Conservation (phyloP, 73 alveolate species). For the Paramecium sonneborni region DNA sequence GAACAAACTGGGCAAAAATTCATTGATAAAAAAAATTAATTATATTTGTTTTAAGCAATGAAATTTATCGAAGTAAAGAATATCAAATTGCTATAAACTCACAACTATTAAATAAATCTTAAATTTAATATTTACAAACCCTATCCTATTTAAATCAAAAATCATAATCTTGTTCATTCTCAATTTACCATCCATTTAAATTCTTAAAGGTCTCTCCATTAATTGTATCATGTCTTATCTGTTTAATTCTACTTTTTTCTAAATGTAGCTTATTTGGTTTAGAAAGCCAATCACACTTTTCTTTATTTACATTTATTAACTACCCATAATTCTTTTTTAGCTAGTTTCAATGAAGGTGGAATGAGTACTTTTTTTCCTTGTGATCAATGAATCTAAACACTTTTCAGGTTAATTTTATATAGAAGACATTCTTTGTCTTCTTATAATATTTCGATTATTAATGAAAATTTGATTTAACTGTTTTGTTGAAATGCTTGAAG, state of each 20-base stretch:
- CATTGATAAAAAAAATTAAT: background rate
- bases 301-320: background rate
- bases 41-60: background rate
- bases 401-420: background rate
- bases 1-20: slow-evolving; percentile 50
- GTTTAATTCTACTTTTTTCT: background rate
- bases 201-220: background rate
- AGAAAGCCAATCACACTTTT: background rate
- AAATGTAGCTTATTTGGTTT: background rate
- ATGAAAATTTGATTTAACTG: background rate
- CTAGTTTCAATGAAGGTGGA: background rate
- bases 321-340: background rate
- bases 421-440: background rate
- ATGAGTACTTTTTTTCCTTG: background rate
- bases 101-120: background rate
- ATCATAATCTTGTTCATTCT: background rate
- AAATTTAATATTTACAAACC: background rate
- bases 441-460: background rate
- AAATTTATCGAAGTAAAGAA: background rate
- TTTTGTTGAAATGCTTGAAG: background rate
- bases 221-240: background rate
- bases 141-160: background rate
- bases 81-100: too few relatives aligned
- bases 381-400: background rate
- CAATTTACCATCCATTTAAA: background rate